phyloP scores from a whole-genome alignment of 2,329 filamentous ascomycete species.

The Ceratocystis variospora region DNA sequence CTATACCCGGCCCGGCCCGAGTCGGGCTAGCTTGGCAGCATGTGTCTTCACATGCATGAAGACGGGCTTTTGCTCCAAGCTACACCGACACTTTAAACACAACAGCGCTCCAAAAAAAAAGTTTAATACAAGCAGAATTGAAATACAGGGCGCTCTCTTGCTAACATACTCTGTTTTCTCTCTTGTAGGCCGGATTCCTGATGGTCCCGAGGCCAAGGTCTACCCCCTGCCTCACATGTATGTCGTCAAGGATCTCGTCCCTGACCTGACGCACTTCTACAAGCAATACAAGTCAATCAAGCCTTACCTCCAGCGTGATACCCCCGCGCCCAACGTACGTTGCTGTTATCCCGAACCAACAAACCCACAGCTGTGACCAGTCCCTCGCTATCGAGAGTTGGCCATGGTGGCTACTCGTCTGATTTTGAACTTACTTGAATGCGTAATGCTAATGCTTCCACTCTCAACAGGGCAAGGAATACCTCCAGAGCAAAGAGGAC shows the following conservation, averaged over 20 bases:
- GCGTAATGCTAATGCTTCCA: neutral
- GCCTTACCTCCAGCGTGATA: conserved; percentile 89
- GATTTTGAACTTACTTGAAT: neutral
- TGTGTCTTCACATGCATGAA: neutral
- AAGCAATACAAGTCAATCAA: conserved; percentile 99
- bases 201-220: conserved; percentile 80
- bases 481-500: conserved; percentile 79
- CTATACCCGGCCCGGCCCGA: conserved; percentile 7
- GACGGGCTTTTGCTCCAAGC: neutral
- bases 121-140: too few relatives aligned
- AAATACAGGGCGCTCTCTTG: neutral
- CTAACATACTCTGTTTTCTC: neutral
- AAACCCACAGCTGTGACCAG: too few relatives aligned
- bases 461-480: conserved; percentile 62
- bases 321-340: conserved; percentile 68
- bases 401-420: neutral
- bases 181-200: conserved; percentile 71
- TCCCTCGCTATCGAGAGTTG: too few relatives aligned
- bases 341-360: neutral
- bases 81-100: neutral
- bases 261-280: conserved; percentile 97
- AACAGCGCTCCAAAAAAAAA: neutral
- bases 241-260: conserved; percentile 97
- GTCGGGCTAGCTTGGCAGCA: conserved; percentile 14
- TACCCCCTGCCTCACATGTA: conserved; percentile 98